Evolutionary conservation across 768 basidiomycete species (phyloP).

Genomic region (Mycena amicta): DNA sequence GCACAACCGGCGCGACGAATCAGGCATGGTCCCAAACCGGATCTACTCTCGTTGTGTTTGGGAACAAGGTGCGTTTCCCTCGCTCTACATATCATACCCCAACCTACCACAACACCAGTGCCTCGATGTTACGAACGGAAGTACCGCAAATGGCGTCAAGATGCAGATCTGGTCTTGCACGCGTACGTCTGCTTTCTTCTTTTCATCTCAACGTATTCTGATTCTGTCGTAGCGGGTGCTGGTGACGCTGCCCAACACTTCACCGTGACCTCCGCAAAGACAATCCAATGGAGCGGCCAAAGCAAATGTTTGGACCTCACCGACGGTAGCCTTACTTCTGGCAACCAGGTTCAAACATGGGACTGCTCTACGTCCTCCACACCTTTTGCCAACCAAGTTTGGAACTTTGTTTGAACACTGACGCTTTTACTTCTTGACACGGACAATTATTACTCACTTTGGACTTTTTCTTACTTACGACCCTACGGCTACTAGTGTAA

Average conservation of each 20-base stretch:
- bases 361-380: neutral
- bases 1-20: neutral
- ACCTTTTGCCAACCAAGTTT: neutral
- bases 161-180: constrained; percentile 30
- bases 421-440: neutral
- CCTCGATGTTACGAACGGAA: constrained; percentile 25
- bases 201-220: neutral
- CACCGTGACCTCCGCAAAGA: neutral
- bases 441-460: neutral
- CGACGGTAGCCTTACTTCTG: constrained; percentile 5
- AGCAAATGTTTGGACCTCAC: constrained; percentile 12
- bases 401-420: neutral
- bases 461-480: neutral
- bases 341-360: neutral
- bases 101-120: constrained; percentile 10
- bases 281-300: constrained; percentile 17
- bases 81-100: no score
- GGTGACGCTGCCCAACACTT: constrained; percentile 22
- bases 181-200: neutral
- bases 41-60: neutral
- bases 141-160: constrained; percentile 25
- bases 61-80: no score
- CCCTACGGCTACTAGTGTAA: no score
- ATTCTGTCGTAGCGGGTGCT: neutral
- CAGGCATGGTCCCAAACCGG: neutral